Evolutionary conservation across 139 green algal species (phyloP).

Genomic region (Auxenochlorella pyrenoidosa): DNA sequence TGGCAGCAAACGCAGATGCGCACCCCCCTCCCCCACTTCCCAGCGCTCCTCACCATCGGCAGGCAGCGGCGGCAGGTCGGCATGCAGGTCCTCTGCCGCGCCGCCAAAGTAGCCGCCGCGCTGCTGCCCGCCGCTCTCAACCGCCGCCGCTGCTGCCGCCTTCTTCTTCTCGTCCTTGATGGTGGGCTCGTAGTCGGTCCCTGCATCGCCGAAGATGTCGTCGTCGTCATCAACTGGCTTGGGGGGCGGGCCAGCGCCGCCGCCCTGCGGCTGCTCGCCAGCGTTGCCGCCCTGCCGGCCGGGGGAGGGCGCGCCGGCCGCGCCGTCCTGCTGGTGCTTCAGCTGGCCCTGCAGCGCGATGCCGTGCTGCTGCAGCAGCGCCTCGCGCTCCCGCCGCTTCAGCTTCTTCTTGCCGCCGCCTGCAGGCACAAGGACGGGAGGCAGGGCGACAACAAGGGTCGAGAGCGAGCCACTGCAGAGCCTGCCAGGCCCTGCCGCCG

Average conservation of each 20-base stretch:
- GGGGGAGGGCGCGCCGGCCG: too few relatives aligned
- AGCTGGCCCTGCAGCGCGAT: background rate
- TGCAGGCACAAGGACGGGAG: background rate
- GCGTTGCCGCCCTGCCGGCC: background rate
- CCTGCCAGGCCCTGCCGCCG: too few relatives aligned
- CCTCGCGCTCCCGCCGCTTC: constrained; percentile 27
- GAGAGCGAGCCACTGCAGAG: too few relatives aligned
- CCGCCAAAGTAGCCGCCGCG: constrained; percentile 40
- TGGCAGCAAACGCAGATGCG: too few relatives aligned
- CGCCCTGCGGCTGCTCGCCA: background rate
- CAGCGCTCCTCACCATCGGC: background rate
- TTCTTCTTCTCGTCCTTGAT: constrained; percentile 43
- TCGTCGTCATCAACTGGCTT: constrained; percentile 69
- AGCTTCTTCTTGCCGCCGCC: constrained; percentile 66
- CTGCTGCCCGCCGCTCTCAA: background rate
- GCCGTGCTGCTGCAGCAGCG: constrained; percentile 11
- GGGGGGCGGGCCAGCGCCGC: background rate
- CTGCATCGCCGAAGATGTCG: constrained; percentile 95
- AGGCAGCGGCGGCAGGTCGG: constrained; percentile 57
- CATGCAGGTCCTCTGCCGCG: background rate
- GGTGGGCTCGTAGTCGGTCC: constrained; percentile 84
- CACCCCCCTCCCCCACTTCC: background rate
- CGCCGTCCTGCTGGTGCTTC: background rate
- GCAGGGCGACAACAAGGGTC: too few relatives aligned
- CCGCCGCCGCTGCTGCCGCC: constrained; percentile 1